phyloP scores from a whole-genome alignment of 2,329 filamentous ascomycete genomes.

The Microthyrium microscopicum region DNA sequence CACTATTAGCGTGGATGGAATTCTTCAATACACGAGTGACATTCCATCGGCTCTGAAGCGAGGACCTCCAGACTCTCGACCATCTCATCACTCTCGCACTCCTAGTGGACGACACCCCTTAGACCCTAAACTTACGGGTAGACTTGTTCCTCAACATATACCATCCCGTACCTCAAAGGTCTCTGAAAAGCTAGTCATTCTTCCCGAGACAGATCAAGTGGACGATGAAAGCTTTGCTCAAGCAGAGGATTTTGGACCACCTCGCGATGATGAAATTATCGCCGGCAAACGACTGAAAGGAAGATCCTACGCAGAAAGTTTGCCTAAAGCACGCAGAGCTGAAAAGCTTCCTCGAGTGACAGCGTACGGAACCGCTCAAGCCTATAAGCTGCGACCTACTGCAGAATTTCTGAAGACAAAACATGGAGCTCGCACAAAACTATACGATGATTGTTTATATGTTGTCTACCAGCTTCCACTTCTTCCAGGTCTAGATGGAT shows the following conservation, averaged over 20 bases:
- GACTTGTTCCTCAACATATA: conserved; percentile 43
- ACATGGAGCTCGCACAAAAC: conserved; percentile 81
- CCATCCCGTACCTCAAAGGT: conserved; percentile 84
- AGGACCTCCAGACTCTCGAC: conserved; percentile 40
- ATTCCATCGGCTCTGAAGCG: conserved; percentile 89
- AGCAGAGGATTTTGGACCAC: conserved; percentile 42
- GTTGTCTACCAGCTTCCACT: conserved; percentile 87
- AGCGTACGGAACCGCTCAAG: conserved; percentile 90
- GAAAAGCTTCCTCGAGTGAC: conserved; percentile 83
- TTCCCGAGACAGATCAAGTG: conserved; percentile 56
- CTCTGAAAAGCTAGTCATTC: conserved; percentile 87
- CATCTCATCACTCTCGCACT: conserved; percentile 29
- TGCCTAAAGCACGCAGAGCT: conserved; percentile 65
- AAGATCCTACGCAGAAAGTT: conserved; percentile 85
- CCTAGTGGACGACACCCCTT: conserved; percentile 34
- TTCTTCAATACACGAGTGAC: conserved; percentile 84
- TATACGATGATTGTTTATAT: conserved; percentile 96
- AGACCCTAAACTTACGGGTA: conserved; percentile 38
- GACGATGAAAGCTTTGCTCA: conserved; percentile 34
- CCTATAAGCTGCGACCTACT: conserved; percentile 77
- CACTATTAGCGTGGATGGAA: conserved; percentile 80
- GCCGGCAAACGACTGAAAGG: conserved; percentile 44
- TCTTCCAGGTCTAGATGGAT: conserved; percentile 71
- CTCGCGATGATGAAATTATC: conserved; percentile 52
- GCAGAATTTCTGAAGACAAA: conserved; percentile 75